Base-by-base conservation (phyloP, 371 early-diverging fungal genomes). In the Blakeslea trispora region DNA sequence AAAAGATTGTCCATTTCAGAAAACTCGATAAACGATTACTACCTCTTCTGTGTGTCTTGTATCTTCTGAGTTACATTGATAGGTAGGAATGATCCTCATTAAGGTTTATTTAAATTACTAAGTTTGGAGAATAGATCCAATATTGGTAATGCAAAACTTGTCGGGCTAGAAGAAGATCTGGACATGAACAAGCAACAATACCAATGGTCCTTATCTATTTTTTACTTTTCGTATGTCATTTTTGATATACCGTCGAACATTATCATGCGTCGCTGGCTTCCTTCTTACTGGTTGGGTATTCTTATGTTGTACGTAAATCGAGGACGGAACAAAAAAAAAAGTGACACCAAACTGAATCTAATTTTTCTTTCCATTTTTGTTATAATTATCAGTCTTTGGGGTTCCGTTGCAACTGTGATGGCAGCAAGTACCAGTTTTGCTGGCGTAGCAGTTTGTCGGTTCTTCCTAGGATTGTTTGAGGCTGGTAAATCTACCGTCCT, bases 121-220 rank as follows among this genome's bases (percentile, higher is more conserved):
- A 13, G 13, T 40, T n/a, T 13, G 2, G 18, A 17, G 3, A 31
- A 54, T 45, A 71, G 75, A 50, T 71, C 71, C 22, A 77, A 72
- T 51, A 76, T 77, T 50, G 74, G 73, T 37, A 77, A 77, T 50
- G 77, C 77, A 1, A 77, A 68, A 48, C 52, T 77, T 0, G 77
- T 63, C 31, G 74, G 74, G n/a, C 47, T 77, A 13, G 48, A 59
- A 21, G 49, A 41, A 24, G 74, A 74, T 32, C 43, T 73, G 47
- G 13, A 54, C 10, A 43, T 73, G 61, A 54, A 69, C 0, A 39
- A 39, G 3, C 23, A 50, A 35, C 50, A 75, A 32, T 75, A 66
- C 42, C 41, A 55, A 35, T 63, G 63, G 64, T 40, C 58, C 37
- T 39, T 74, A 34, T 57, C 68, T 44, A 65, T 64, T 23, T 63